These are phyloP conservation scores for Blastobotrys robertii DNA, from an alignment of 805 yeast genomes.

Conservation along the genomic window DNA sequence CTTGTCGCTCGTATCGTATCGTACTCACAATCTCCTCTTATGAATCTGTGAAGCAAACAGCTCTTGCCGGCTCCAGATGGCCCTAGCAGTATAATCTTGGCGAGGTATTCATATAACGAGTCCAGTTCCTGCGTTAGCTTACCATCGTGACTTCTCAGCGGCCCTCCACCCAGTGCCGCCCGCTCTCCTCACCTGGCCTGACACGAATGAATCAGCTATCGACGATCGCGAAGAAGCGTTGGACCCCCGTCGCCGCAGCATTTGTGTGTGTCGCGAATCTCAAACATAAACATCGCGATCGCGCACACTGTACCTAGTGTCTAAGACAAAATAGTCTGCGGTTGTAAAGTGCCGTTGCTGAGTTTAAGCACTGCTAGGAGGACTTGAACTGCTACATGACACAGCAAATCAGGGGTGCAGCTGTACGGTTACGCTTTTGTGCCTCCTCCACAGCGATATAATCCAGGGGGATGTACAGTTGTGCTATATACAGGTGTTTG, in stretches of 20 bases:
- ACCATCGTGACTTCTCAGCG: conserved; percentile 1
- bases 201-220: conserved; percentile 8
- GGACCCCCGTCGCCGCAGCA: conserved; percentile 19
- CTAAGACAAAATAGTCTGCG: too few species aligned
- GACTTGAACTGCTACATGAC: too few species aligned
- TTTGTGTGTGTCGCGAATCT: conserved; percentile 1
- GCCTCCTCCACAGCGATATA: too few species aligned
- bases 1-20: too few species aligned
- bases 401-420: too few species aligned
- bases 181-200: conserved; percentile 10
- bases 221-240: conserved; percentile 18
- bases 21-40: conserved; percentile 26
- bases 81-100: conserved; percentile 34
- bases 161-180: background rate
- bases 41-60: conserved; percentile 35
- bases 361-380: too few species aligned
- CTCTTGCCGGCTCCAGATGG: conserved; percentile 41
- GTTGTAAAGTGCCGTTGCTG: too few species aligned
- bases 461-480: too few species aligned
- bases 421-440: too few species aligned
- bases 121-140: conserved; percentile 14
- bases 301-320: too few species aligned
- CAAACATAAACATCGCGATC: too few species aligned
- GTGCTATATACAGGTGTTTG: too few species aligned
- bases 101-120: conserved; percentile 27